These are phyloP conservation scores for Nicotiana attenuata DNA, from an alignment of 257 asterid species.

Conservation along the genomic window DNA sequence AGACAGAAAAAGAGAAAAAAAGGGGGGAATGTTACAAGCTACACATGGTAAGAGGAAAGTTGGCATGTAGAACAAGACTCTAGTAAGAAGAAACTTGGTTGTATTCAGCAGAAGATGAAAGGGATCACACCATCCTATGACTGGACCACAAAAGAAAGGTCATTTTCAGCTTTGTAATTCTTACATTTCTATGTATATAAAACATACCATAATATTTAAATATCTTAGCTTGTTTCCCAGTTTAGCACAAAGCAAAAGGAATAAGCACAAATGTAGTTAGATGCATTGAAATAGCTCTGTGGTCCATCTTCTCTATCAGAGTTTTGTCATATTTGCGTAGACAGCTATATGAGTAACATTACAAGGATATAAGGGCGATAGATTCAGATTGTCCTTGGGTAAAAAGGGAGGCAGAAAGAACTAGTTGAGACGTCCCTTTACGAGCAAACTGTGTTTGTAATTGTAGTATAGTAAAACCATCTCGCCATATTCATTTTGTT, in stretches of 20 bases:
- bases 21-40: background rate
- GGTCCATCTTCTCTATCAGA: conserved; percentile 4
- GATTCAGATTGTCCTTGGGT: background rate
- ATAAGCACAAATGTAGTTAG: background rate
- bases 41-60: background rate
- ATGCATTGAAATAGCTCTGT: background rate
- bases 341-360: background rate
- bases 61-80: background rate
- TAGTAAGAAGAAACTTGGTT: background rate
- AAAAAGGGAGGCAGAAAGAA: conserved; percentile 14
- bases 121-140: background rate
- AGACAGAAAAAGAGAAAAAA: background rate
- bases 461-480: conserved; percentile 16
- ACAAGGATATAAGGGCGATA: background rate
- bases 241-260: background rate
- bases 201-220: background rate
- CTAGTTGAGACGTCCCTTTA: conserved; percentile 31
- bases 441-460: conserved; percentile 10
- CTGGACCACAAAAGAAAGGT: conserved; percentile 9
- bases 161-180: background rate
- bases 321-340: background rate
- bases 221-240: background rate
- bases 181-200: background rate
- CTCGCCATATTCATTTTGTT: background rate
- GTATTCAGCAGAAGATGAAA: background rate